Evolutionary conservation across 371 early-diverging fungal species (phyloP), one percentile per base, ranked within the genome.

Genomic region (Dichotomocladium elegans): DNA sequence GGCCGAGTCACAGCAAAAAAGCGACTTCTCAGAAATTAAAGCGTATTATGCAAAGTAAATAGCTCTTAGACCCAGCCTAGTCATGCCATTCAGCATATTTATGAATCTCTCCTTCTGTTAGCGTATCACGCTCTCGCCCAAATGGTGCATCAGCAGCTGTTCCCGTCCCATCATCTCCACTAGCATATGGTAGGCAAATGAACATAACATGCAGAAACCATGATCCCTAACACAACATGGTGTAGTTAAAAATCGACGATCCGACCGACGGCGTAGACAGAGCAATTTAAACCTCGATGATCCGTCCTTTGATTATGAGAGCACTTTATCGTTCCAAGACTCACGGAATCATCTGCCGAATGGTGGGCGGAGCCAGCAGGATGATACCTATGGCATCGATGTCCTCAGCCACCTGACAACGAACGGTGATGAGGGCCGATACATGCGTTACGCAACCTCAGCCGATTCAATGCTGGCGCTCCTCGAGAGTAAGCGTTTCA

Each of bases 401-500:
- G 53, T 53, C 2, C 26, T 53, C 11, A 48, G 50, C 17, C 58
- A 49, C 40, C 17, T 44, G 37, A 41, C 45, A 37, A 24, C 45
- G 4, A 41, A 40, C 15, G 86, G 82, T 14, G 86, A 84, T 12
- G 86, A 87, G 34, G 82, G 85, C 11, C 79, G 90, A 42, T 91
- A 91, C 53, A 87, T 80, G 41, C 78, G 78, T 0, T 88, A 82
- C 47, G 86, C 88, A 0, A 82, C 88, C 0, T 89, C 91, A 0
- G 82, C 88, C 14, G 91, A 88, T 33, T 88, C 90, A 3, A 74
- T 89, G 52, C 65, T 87, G 14, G 83, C 87, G n/a, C 60, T 87
- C 26, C 62, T 91, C 14, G 88, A 89, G 61, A 85, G 74, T 66
- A 85, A 83, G 47, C 82, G 87, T 45, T 78, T 78, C 19, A 79